Percentiles rank a stretch among this genome's conserved stretches.
Evolutionary conservation across 192 early-diverging fungal genomes (phyloP).

Genomic region (Podila verticillata): DNA sequence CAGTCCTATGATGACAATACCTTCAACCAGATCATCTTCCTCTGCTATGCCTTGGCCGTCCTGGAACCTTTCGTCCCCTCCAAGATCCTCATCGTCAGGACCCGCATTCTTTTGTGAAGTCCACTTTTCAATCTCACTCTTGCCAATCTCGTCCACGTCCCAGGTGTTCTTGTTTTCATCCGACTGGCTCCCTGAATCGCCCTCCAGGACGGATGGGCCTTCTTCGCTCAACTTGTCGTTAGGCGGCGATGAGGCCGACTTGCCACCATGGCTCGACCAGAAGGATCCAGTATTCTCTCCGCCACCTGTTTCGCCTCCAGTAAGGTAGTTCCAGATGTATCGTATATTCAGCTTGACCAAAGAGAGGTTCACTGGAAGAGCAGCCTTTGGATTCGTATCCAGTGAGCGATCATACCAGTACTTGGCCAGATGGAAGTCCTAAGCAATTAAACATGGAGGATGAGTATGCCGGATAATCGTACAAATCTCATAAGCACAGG

Average conservation of each 20-base stretch:
- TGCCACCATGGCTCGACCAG: constrained; percentile 28
- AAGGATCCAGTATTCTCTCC: constrained; percentile 5
- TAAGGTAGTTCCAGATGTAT: constrained; percentile 71
- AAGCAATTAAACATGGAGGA: background rate
- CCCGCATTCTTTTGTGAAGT: constrained; percentile 20
- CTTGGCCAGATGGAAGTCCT: constrained; percentile 94
- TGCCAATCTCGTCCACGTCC: constrained; percentile 22
- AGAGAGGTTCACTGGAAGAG: constrained; percentile 80
- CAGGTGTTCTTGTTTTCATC: constrained; percentile 7
- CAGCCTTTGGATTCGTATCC: constrained; percentile 79
- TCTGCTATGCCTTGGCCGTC: constrained; percentile 53
- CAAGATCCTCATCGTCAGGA: constrained; percentile 19
- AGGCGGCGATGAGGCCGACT: constrained; percentile 3
- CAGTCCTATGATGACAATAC: constrained; percentile 60
- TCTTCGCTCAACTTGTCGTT: background rate
- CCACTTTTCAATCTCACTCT: constrained; percentile 24
- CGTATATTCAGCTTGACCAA: constrained; percentile 74
- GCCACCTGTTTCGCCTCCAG: constrained; percentile 63
- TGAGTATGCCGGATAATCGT: background rate
- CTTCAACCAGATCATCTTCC: constrained; percentile 64
- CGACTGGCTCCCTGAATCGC: background rate
- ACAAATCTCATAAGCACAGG: background rate
- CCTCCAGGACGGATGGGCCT: background rate
- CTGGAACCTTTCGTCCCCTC: constrained; percentile 51
- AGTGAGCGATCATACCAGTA: constrained; percentile 90